phyloP scores from a whole-genome alignment of 2,329 filamentous ascomycete species.

The Botrytis tulipae region DNA sequence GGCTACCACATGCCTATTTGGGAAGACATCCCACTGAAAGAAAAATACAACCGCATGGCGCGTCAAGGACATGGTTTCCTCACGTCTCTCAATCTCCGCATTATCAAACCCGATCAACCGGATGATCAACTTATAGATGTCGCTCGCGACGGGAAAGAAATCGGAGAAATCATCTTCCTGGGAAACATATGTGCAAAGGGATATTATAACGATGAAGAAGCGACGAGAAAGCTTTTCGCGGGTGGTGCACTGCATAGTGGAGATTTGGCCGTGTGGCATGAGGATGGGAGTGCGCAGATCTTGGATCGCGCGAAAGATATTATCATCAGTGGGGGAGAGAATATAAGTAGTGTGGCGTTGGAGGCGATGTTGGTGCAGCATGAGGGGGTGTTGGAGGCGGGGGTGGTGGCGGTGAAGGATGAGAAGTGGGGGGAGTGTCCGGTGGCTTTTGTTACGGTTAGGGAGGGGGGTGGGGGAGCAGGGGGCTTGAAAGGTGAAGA shows the following conservation, averaged over 20 bases:
- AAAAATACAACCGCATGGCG: constrained; percentile 88
- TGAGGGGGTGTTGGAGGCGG: constrained; percentile 85
- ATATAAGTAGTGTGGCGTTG: constrained; percentile 90
- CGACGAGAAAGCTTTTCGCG: constrained; percentile 81
- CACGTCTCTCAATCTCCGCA: constrained; percentile 73
- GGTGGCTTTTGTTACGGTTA: constrained; percentile 86
- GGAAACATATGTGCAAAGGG: constrained; percentile 91
- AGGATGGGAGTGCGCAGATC: constrained; percentile 88
- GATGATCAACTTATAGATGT: constrained; percentile 67
- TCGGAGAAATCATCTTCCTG: constrained; percentile 80
- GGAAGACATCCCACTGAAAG: constrained; percentile 69
- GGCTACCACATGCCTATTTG: constrained; percentile 85
- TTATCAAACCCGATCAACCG: constrained; percentile 76
- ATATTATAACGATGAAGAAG: constrained; percentile 87
- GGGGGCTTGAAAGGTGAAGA: constrained; percentile 57
- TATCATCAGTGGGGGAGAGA: constrained; percentile 95
- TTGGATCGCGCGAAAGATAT: constrained; percentile 95
- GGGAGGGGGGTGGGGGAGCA: constrained; percentile 57
- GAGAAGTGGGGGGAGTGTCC: constrained; percentile 95
- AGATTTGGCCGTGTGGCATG: constrained; percentile 89
- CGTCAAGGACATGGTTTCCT: constrained; percentile 91
- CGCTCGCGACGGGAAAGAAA: constrained; percentile 66
- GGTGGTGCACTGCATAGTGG: constrained; percentile 87
- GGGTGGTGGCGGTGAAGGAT: constrained; percentile 83
- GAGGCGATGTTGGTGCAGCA: constrained; percentile 88